Conservation (phyloP, 139 green algal genomes). For the Closterium sp. region DNA sequence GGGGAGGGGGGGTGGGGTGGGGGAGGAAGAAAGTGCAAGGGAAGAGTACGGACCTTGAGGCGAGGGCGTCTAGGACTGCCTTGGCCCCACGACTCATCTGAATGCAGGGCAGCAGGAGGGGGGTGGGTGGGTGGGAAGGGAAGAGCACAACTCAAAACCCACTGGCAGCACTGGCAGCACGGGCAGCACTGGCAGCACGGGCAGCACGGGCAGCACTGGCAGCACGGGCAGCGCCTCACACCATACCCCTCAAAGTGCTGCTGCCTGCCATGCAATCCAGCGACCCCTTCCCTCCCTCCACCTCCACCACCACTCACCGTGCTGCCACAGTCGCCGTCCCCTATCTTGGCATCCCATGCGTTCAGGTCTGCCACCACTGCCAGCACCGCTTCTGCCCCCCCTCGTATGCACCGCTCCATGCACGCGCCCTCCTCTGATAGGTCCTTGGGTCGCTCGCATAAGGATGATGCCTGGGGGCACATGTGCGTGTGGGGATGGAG, state of each 20-base stretch:
- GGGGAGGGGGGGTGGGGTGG: background rate
- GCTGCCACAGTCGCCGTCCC: constrained; percentile 81
- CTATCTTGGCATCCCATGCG: constrained; percentile 56
- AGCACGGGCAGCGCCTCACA: too few relatives aligned
- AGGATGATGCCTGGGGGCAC: background rate
- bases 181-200: too few relatives aligned
- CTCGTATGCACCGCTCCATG: background rate
- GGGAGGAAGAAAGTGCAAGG: background rate
- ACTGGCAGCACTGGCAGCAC: too few relatives aligned
- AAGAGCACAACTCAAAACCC: too few relatives aligned
- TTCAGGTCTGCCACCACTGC: background rate
- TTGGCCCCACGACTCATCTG: constrained; percentile 27
- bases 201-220: too few relatives aligned
- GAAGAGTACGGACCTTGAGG: constrained; percentile 1
- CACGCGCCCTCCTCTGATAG: background rate
- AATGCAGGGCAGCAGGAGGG: background rate
- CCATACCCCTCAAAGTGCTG: too few relatives aligned
- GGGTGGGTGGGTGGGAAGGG: background rate
- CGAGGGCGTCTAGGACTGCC: constrained; percentile 12
- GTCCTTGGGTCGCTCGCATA: background rate
- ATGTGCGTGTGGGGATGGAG: too few relatives aligned
- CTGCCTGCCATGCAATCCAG: too few relatives aligned
- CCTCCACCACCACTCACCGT: background rate
- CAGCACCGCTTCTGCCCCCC: background rate
- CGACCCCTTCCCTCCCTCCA: background rate